Evolutionary conservation across 2,329 filamentous ascomycete species (phyloP).

Genomic region (Leptographium wingfieldii): DNA sequence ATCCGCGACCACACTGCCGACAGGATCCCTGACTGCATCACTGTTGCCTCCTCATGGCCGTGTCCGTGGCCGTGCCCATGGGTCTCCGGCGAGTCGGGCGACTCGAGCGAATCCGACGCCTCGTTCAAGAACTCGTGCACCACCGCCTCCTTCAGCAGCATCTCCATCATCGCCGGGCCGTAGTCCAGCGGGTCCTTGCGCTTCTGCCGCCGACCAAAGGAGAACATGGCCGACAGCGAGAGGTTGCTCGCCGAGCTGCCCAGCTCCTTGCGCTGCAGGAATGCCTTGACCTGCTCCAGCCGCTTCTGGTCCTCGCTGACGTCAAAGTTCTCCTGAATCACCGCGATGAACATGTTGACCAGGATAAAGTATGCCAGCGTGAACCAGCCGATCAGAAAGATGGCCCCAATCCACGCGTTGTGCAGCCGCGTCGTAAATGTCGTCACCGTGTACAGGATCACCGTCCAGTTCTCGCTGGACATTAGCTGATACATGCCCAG

Average conservation of each 20-base stretch:
- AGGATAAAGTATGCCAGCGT: constrained; percentile 91
- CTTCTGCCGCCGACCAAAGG: constrained; percentile 45
- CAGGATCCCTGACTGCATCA: constrained; percentile 44
- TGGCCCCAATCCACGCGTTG: constrained; percentile 85
- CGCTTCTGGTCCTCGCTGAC: constrained; percentile 98
- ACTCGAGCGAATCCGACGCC: constrained; percentile 32
- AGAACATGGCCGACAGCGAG: constrained; percentile 58
- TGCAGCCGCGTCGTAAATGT: constrained; percentile 48
- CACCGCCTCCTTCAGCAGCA: constrained; percentile 92
- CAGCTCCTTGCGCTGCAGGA: constrained; percentile 81
- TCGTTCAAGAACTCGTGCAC: constrained; percentile 92
- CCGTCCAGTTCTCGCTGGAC: constrained; percentile 93
- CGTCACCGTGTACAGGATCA: constrained; percentile 72
- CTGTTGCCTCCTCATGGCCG: constrained; percentile 11
- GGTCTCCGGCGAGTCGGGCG: constrained; percentile 12
- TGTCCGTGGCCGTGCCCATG: constrained; percentile 13
- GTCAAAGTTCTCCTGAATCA: constrained; percentile 99
- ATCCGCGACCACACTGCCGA: constrained; percentile 51
- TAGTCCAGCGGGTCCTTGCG: constrained; percentile 80
- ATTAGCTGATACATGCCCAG: constrained; percentile 95
- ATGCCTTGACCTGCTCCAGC: constrained; percentile 88
- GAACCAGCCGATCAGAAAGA: constrained; percentile 91
- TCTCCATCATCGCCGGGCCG: constrained; percentile 82
- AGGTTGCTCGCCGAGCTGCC: constrained; percentile 61
- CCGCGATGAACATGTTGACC: constrained; percentile 99